Evolutionary conservation across 106 monocot genomes (phyloP).

Genomic region (Acorus calamus): DNA sequence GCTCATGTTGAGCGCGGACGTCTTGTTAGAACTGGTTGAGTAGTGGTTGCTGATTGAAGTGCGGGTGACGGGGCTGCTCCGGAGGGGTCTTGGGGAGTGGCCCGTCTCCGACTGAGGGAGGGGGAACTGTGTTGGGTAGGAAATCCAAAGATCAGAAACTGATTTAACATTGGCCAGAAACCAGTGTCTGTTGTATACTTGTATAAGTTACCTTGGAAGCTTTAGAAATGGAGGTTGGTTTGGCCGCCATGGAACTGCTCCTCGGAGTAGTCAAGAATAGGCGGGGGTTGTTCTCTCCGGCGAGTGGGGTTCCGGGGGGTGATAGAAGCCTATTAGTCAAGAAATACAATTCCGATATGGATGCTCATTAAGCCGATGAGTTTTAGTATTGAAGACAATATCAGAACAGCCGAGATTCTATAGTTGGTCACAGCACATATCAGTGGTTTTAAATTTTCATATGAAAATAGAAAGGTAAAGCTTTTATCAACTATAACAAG

Average conservation of each 20-base stretch:
- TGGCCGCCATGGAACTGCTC: conserved; percentile 11
- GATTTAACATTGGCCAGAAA: background rate
- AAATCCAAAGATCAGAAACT: background rate
- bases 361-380: background rate
- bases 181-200: background rate
- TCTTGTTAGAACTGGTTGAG: conserved; percentile 33
- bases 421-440: too few species aligned
- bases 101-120: conserved; percentile 28
- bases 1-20: conserved; percentile 53
- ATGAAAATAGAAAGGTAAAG: too few species aligned
- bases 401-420: too few species aligned
- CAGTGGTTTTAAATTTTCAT: too few species aligned
- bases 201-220: conserved; percentile 45
- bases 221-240: conserved; percentile 33
- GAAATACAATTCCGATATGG: background rate
- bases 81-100: conserved; percentile 27
- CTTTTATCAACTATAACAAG: too few species aligned
- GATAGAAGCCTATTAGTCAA: conserved; percentile 54
- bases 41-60: conserved; percentile 35
- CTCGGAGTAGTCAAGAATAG: conserved; percentile 17
- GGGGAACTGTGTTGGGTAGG: conserved; percentile 31
- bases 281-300: conserved; percentile 24
- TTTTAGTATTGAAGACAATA: too few species aligned
- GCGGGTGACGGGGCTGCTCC: conserved; percentile 57
- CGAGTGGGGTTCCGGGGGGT: conserved; percentile 59